Evolutionary conservation across 2,329 filamentous ascomycete genomes (phyloP).

Genomic region (Cladosporium sp.): DNA sequence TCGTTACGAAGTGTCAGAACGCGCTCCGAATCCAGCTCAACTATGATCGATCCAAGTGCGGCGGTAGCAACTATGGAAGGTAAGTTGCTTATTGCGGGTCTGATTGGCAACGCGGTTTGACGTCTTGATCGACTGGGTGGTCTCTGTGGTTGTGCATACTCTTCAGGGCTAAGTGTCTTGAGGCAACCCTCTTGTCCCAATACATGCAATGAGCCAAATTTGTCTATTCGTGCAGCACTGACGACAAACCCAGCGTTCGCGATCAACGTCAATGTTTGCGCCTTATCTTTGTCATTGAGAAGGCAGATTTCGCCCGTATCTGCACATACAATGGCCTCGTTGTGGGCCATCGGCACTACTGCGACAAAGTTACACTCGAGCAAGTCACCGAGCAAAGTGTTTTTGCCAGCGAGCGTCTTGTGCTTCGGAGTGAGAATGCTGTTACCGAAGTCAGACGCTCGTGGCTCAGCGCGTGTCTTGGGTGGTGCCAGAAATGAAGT

Average conservation of each 20-base stretch:
- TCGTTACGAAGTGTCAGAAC: constrained; percentile 13
- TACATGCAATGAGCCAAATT: constrained; percentile 58
- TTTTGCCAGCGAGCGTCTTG: constrained; percentile 76
- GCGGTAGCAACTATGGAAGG: constrained; percentile 34
- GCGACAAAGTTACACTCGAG: constrained; percentile 82
- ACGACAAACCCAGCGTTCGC: constrained; percentile 63
- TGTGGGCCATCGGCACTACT: constrained; percentile 65
- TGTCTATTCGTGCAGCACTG: constrained; percentile 59
- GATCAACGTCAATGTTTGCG: constrained; percentile 65
- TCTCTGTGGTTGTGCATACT: constrained; percentile 24
- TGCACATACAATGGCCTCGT: constrained; percentile 75
- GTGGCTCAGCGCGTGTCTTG: constrained; percentile 30
- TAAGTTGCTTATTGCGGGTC: constrained; percentile 1
- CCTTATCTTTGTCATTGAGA: constrained; percentile 69
- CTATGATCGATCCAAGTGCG: constrained; percentile 31
- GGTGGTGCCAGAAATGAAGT: constrained; percentile 24
- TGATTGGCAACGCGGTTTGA: constrained; percentile 19
- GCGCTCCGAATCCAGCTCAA: constrained; percentile 24
- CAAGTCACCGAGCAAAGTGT: constrained; percentile 76
- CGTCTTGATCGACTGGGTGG: constrained; percentile 16
- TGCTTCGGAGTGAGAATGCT: constrained; percentile 43
- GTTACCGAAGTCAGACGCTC: constrained; percentile 28
- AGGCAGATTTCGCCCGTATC: constrained; percentile 87
- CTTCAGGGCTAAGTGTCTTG: constrained; percentile 39
- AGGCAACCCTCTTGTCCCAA: constrained; percentile 60